These are phyloP conservation scores for Suillus discolor DNA, from an alignment of 768 basidiomycete genomes.

Conservation along the genomic window DNA sequence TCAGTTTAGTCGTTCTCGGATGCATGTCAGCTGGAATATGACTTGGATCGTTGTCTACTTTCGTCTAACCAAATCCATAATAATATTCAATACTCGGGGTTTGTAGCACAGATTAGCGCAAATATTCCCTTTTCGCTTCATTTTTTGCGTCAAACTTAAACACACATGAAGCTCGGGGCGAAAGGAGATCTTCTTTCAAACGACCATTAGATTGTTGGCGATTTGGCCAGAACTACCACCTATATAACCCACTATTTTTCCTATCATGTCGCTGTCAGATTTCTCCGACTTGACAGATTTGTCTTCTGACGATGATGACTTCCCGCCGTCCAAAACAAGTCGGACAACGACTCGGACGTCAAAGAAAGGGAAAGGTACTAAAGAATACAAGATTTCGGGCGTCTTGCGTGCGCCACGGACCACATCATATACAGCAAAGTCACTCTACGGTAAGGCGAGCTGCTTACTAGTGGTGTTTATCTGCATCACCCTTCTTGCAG, in stretches of 20 bases:
- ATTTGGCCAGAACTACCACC: not conserved
- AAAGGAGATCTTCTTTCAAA: not conserved
- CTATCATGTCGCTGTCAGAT: conserved; percentile 40
- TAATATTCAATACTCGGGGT: not conserved
- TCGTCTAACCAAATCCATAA: too few relatives aligned
- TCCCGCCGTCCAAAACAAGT: conserved; percentile 26
- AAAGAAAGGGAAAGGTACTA: conserved; percentile 29
- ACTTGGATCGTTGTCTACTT: not conserved
- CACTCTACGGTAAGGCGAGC: conserved; percentile 43
- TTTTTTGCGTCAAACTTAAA: conserved; percentile 6
- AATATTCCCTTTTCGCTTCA: not conserved
- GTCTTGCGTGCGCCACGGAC: conserved; percentile 41
- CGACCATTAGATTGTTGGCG: not conserved
- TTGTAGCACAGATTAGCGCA: not conserved
- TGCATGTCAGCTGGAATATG: not conserved
- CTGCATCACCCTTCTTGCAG: conserved; percentile 31
- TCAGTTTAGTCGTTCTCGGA: not conserved
- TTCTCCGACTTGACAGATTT: conserved; percentile 52
- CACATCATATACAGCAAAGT: conserved; percentile 43
- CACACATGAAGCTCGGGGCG: not conserved
- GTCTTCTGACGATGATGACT: conserved; percentile 41
- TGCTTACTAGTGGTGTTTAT: not conserved
- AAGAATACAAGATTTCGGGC: conserved; percentile 33
- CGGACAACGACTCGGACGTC: conserved; percentile 18
- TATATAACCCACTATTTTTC: not conserved